Conservation (phyloP, 2,329 filamentous ascomycete species). For the Ceratocystis eucalypticola region DNA sequence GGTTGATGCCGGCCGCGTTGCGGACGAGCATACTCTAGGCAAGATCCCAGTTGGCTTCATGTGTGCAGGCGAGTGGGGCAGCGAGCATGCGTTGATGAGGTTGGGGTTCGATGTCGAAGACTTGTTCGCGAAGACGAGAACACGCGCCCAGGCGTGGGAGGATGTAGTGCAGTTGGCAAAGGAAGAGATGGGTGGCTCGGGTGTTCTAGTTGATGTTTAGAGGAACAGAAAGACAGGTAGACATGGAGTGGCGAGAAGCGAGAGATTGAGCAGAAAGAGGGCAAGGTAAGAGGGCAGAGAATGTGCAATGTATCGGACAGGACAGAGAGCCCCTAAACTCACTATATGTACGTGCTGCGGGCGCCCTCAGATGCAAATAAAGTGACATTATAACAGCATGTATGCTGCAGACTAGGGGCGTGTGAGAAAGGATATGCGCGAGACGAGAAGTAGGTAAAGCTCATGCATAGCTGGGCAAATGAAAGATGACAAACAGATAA, state of each 20-base stretch:
- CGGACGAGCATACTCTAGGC: constrained; percentile 25
- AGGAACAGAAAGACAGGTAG: background rate
- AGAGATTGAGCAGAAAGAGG: background rate
- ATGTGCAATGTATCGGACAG: background rate
- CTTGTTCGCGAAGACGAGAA: constrained; percentile 26
- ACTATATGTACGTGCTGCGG: background rate
- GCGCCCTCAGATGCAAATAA: background rate
- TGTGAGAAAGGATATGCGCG: background rate
- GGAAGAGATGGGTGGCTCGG: constrained; percentile 16
- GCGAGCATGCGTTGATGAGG: constrained; percentile 35
- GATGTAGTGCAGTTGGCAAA: constrained; percentile 32
- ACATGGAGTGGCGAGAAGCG: background rate
- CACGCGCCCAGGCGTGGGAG: constrained; percentile 31
- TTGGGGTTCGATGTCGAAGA: constrained; percentile 37
- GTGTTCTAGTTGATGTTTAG: constrained; percentile 8
- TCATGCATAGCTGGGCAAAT: too few species aligned
- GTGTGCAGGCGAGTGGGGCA: constrained; percentile 42
- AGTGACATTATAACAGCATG: background rate
- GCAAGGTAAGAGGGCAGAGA: background rate
- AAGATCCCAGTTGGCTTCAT: constrained; percentile 41
- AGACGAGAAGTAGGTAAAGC: too few species aligned
- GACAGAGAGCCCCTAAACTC: background rate
- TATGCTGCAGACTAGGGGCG: background rate
- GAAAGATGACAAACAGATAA: background rate
- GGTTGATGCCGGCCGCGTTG: constrained; percentile 25